Conservation (phyloP, 176 grass and related monocot genomes). For the Phragmites australis region DNA sequence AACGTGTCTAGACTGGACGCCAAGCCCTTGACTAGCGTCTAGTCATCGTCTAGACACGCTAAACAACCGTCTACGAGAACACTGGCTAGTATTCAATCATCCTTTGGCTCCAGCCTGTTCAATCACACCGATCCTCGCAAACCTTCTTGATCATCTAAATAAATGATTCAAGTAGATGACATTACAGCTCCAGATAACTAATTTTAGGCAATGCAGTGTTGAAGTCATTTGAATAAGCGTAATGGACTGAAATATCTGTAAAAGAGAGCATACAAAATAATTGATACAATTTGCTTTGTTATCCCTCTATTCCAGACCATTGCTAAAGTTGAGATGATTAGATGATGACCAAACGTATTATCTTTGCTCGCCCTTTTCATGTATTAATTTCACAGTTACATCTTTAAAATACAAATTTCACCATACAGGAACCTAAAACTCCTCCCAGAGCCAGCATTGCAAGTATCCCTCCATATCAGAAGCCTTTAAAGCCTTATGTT, state of each 20-base stretch:
- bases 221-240: not conserved
- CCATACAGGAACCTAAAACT: slow-evolving; percentile 55
- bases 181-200: not conserved
- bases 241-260: not conserved
- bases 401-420: slow-evolving; percentile 25
- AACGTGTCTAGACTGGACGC: too few relatives aligned
- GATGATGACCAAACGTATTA: not conserved
- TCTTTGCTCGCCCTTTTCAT: not conserved
- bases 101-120: slow-evolving; percentile 12
- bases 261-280: not conserved
- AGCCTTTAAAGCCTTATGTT: slow-evolving; percentile 62
- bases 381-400: slow-evolving; percentile 3
- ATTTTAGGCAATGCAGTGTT: not conserved
- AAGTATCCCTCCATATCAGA: slow-evolving; percentile 68
- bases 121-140: not conserved
- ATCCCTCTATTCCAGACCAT: not conserved
- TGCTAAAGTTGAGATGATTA: slow-evolving; percentile 8
- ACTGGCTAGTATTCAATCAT: slow-evolving; percentile 25
- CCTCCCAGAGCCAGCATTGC: slow-evolving; percentile 42
- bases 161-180: slow-evolving; percentile 2
- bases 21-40: too few relatives aligned
- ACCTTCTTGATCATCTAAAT: not conserved
- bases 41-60: too few relatives aligned
- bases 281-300: not conserved
- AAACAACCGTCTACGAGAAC: too few relatives aligned